phyloP scores from a whole-genome alignment of 2,329 filamentous ascomycete genomes.

The Pezicula radicicola region DNA sequence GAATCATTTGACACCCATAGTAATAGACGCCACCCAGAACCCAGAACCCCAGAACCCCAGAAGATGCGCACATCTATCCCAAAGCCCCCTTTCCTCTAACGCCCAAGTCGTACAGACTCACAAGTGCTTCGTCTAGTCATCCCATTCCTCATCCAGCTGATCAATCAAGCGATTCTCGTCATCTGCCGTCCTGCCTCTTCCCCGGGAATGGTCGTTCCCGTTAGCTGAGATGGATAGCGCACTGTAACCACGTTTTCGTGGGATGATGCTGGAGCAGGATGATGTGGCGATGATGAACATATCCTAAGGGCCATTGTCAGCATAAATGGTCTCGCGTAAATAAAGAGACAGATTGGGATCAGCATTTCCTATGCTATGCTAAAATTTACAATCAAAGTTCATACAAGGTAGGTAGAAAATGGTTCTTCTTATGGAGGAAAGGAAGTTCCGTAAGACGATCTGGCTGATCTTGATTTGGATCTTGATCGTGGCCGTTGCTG shows the following conservation, averaged over 20 bases:
- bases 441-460: constrained; percentile 22
- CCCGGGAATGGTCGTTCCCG: constrained; percentile 41
- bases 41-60: not conserved
- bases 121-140: constrained; percentile 53
- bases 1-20: no score
- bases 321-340: constrained; percentile 1
- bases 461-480: constrained; percentile 14
- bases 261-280: constrained; percentile 65
- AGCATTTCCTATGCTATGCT: constrained; percentile 12
- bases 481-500: constrained; percentile 21
- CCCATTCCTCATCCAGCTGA: constrained; percentile 96
- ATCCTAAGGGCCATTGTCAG: constrained; percentile 42
- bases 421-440: constrained; percentile 16
- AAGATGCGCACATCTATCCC: constrained; percentile 5
- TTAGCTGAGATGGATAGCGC: constrained; percentile 55
- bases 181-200: constrained; percentile 42
- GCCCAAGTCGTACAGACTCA: not conserved
- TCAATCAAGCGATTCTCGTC: constrained; percentile 95
- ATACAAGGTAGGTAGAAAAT: constrained; percentile 9
- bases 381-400: constrained; percentile 13
- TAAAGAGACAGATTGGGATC: not conserved
- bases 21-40: no score
- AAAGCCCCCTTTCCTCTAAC: not conserved
- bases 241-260: constrained; percentile 64
- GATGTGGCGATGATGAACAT: constrained; percentile 66